Conservation (phyloP, 768 basidiomycete genomes). For the Lentinula raphanica region DNA sequence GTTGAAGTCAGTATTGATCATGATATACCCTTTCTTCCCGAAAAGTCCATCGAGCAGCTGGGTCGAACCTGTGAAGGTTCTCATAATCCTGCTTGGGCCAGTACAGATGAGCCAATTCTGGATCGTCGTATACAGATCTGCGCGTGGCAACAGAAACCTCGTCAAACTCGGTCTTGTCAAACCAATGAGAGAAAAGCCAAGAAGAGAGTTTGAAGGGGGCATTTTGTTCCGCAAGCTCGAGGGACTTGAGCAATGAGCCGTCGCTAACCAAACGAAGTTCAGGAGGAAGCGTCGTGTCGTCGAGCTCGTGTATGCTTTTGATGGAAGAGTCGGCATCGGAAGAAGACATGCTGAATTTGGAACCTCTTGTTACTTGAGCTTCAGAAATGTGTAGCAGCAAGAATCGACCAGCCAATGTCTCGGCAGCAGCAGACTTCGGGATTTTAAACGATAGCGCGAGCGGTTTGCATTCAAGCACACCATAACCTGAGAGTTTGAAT, state of each 20-base stretch:
- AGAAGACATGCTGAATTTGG: background rate
- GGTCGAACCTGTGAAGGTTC: slow-evolving; percentile 53
- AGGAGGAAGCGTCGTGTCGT: background rate
- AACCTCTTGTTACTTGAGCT: too few species aligned
- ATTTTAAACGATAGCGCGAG: background rate
- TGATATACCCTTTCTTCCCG: slow-evolving; percentile 43
- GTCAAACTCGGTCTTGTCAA: slow-evolving; percentile 16
- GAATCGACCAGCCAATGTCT: background rate
- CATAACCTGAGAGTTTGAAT: background rate
- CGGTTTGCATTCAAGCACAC: background rate
- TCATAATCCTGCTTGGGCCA: slow-evolving; percentile 50
- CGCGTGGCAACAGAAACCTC: slow-evolving; percentile 41
- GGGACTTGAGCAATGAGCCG: background rate
- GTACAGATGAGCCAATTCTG: slow-evolving; percentile 36
- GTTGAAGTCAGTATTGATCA: background rate
- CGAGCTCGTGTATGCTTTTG: background rate
- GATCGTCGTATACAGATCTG: slow-evolving; percentile 50
- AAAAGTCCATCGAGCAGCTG: slow-evolving; percentile 53
- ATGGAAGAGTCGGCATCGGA: background rate
- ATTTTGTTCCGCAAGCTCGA: slow-evolving; percentile 30
- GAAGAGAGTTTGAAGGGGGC: slow-evolving; percentile 30
- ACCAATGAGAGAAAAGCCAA: slow-evolving; percentile 27
- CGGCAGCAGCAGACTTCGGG: too few species aligned
- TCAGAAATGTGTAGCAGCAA: too few species aligned
- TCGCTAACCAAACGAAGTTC: background rate